These are phyloP conservation scores for Sphenostylis stenocarpa DNA, from an alignment of 306 rosid species.

Conservation along the genomic window DNA sequence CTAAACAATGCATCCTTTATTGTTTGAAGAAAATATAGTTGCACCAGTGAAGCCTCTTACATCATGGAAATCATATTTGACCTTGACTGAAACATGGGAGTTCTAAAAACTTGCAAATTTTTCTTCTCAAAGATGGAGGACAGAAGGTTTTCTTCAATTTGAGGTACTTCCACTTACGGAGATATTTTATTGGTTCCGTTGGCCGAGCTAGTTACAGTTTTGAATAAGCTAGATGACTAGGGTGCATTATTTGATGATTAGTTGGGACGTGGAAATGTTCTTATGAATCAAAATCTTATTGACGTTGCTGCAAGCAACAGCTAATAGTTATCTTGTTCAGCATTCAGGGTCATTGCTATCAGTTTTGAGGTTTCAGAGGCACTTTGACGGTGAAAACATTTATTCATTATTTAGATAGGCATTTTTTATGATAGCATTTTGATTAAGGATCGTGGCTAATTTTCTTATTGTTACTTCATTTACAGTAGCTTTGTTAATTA, in stretches of 20 bases:
- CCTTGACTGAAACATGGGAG: neutral
- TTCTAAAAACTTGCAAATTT: conserved; percentile 22
- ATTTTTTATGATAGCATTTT: conserved; percentile 45
- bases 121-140: conserved; percentile 26
- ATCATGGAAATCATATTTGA: neutral
- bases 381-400: conserved; percentile 42
- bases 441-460: conserved; percentile 23
- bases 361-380: conserved; percentile 28
- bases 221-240: neutral
- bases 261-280: neutral
- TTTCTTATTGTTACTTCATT: conserved; percentile 27
- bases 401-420: conserved; percentile 38
- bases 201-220: neutral
- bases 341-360: conserved; percentile 46
- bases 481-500: conserved; percentile 47
- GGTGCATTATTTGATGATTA: neutral
- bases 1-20: neutral
- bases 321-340: conserved; percentile 10
- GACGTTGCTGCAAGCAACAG: neutral
- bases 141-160: conserved; percentile 14
- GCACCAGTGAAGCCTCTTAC: neutral
- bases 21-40: neutral
- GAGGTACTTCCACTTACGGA: conserved; percentile 22
- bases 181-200: neutral
- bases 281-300: neutral